A percentile compares a stretch with the other conserved stretches of the same genome.
These are phyloP conservation scores for Colletotrichum musicola DNA, from an alignment of 2,329 filamentous ascomycete species.

Conservation along the genomic window DNA sequence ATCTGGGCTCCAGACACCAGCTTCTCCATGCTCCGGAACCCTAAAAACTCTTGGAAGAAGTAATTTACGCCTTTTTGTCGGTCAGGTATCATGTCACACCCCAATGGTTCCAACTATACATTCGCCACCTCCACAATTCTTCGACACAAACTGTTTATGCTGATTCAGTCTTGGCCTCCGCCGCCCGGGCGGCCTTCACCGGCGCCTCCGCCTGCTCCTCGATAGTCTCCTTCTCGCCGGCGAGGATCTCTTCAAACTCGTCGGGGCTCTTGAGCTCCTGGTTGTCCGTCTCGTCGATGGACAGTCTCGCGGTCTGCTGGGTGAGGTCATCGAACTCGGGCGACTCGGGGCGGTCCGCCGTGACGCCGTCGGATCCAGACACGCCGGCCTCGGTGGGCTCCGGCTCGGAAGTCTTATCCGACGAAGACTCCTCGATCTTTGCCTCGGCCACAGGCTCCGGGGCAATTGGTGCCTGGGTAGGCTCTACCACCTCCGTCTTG, in stretches of 20 bases:
- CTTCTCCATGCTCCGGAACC: constrained; percentile 31
- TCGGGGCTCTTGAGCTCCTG: constrained; percentile 36
- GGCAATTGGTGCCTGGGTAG: constrained; percentile 20
- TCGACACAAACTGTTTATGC: constrained; percentile 18
- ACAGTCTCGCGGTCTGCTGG: constrained; percentile 11
- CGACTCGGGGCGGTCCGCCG: constrained; percentile 22
- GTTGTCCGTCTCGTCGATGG: constrained; percentile 17
- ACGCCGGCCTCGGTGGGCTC: neutral
- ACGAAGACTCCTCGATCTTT: constrained; percentile 11
- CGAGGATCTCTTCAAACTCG: constrained; percentile 35
- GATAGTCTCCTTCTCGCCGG: constrained; percentile 19
- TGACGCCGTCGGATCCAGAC: constrained; percentile 11
- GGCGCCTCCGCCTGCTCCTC: constrained; percentile 12
- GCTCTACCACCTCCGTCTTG: constrained; percentile 13
- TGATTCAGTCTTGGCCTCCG: constrained; percentile 25
- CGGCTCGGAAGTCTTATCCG: constrained; percentile 32
- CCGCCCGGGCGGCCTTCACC: neutral
- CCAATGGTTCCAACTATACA: constrained; percentile 38
- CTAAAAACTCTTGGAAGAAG: constrained; percentile 34
- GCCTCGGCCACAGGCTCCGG: constrained; percentile 31
- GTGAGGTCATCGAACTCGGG: constrained; percentile 26
- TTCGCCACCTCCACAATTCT: constrained; percentile 4
- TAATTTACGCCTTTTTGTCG: constrained; percentile 38
- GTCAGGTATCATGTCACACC: constrained; percentile 40
- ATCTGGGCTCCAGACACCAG: constrained; percentile 28